phyloP scores from a whole-genome alignment of 225 moss, liverwort and hornwort genomes.

The Neckera pumila region DNA sequence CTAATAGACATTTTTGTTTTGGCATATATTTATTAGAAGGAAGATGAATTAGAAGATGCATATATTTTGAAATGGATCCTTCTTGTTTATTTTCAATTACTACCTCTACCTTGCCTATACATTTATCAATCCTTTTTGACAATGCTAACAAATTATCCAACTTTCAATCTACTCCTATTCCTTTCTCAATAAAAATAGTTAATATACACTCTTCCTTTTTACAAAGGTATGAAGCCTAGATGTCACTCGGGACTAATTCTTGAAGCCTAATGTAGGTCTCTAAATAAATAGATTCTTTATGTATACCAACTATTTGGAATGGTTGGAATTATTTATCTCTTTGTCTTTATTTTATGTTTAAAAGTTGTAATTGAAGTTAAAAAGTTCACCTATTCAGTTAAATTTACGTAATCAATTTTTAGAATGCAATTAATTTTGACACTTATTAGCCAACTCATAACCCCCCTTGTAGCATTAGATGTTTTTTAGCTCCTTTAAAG shows the following conservation, averaged over 20 bases:
- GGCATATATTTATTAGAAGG: too few species aligned
- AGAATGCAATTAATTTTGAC: not conserved
- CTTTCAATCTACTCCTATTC: too few species aligned
- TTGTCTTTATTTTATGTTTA: not conserved
- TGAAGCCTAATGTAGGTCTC: accelerated
- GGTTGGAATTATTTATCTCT: not conserved
- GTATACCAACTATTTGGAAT: not conserved
- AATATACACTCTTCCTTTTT: not conserved
- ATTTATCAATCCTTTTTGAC: too few species aligned
- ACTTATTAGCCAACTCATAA: not conserved
- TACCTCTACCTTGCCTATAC: too few species aligned
- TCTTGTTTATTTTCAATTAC: too few species aligned
- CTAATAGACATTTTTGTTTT: too few species aligned
- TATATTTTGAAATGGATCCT: too few species aligned
- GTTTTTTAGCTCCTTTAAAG: too few species aligned
- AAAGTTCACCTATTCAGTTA: not conserved
- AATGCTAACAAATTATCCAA: not conserved
- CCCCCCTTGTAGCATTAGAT: accelerated
- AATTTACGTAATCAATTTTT: not conserved
- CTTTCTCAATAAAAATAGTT: not conserved
- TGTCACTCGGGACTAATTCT: not conserved
- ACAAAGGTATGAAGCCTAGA: not conserved
- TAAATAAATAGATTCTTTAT: accelerated
- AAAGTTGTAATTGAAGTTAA: not conserved
- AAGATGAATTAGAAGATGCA: too few species aligned